Base-by-base conservation (phyloP, 208 protist species). In the Endotrypanum monterogeii region DNA sequence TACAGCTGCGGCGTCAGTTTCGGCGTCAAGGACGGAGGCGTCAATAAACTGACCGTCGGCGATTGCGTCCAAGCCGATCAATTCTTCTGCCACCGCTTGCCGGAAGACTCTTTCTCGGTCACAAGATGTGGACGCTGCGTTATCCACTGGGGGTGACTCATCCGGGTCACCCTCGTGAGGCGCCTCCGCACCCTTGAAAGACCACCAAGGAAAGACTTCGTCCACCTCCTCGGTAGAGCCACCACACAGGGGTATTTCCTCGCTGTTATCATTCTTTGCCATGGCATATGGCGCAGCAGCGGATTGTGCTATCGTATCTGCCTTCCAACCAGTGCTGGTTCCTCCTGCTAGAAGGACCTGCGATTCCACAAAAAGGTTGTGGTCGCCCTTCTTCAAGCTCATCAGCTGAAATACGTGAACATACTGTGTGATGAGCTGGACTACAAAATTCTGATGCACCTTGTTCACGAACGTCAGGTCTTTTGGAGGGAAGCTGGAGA, bases 371-470 rank as follows among this genome's bases (percentile, higher is more conserved):
- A 87, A 94, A 0, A 94, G 35, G 25, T 82, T 84, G 30, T 70
- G 39, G 61, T 94, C 89, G n/a, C 84, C 82, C 14, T 76, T 84
- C 32, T 84, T 68, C 3, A 68, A 25, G 52, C 82, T 87, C 56
- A 91, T 63, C 12, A 97, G 82, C 74, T 97, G 93, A 81, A 97
- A 95, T 14, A 97, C 83, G 28, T 83, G 79, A 4, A 78, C 51
- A 67, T 94, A 93, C 5, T 83, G 78, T 5, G 63, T 74, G 9
- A 97, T 54, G 18, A 95, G 48, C 23, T 67, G 70, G 48, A 97
- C 35, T 0, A 93, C 76, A 1, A 61, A 67, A 5, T 74, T 63
- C 65, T 94, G 84, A 11, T 83, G 79, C 16, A 89, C 78, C 65
- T 62, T 76, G 52, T 87, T 88, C n/a, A 97, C n/a, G 18, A 89